phyloP scores from a whole-genome alignment of 2,329 filamentous ascomycete species.

The Fusarium paranaense region DNA sequence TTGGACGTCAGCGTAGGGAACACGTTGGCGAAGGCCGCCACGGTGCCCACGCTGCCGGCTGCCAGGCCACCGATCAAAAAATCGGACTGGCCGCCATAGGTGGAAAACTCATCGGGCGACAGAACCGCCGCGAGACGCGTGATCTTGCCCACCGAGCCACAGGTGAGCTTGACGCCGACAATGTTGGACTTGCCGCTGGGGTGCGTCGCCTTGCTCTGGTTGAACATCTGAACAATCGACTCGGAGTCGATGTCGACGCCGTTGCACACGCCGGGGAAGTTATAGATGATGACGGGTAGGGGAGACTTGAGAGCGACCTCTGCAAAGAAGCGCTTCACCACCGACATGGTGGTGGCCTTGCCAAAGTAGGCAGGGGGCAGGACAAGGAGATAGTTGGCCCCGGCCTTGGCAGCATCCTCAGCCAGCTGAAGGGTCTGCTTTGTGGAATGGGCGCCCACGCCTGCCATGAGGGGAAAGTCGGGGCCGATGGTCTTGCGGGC shows the following conservation, averaged over 20 bases:
- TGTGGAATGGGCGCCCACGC: constrained; percentile 73
- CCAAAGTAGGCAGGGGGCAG: constrained; percentile 75
- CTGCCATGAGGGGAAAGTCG: constrained; percentile 86
- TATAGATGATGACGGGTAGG: constrained; percentile 73
- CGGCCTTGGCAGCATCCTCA: constrained; percentile 68
- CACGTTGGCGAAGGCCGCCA: constrained; percentile 73
- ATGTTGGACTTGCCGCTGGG: constrained; percentile 62
- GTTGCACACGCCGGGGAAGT: constrained; percentile 76
- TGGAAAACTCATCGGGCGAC: constrained; percentile 68
- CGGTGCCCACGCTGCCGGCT: constrained; percentile 69
- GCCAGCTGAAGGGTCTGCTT: constrained; percentile 71
- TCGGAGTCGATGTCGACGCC: constrained; percentile 76
- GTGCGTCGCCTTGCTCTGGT: constrained; percentile 37
- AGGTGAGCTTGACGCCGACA: constrained; percentile 77
- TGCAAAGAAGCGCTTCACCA: constrained; percentile 70
- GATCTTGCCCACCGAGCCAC: constrained; percentile 78
- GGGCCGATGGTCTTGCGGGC: constrained; percentile 83
- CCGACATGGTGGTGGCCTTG: constrained; percentile 67
- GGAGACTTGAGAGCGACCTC: constrained; percentile 64
- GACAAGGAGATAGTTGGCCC: constrained; percentile 71
- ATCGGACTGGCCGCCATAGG: constrained; percentile 79
- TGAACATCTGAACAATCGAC: constrained; percentile 55
- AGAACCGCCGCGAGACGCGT: constrained; percentile 67
- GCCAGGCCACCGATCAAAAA: constrained; percentile 73
- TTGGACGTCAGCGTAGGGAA: constrained; percentile 67